phyloP scores from a whole-genome alignment of 2,329 filamentous ascomycete species.

The Alternaria arbusti region DNA sequence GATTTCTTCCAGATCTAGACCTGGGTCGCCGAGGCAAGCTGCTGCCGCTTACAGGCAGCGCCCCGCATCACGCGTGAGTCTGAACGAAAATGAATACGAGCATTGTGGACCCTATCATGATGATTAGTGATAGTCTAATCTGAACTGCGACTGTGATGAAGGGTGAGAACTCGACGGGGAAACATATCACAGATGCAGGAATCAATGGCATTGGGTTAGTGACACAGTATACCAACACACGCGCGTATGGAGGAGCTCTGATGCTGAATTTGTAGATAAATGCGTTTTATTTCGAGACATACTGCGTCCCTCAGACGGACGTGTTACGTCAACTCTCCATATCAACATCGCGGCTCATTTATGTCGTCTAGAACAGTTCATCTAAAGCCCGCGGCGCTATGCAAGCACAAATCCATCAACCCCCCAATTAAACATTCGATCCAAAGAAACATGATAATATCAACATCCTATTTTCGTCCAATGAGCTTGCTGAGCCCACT shows the following conservation, averaged over 20 bases:
- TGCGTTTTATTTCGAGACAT: background rate
- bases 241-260: background rate
- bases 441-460: background rate
- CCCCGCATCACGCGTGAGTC: background rate
- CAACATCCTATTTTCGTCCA: slow-evolving; percentile 14
- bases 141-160: background rate
- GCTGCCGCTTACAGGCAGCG: slow-evolving; percentile 12
- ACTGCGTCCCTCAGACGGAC: background rate
- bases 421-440: background rate
- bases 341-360: background rate
- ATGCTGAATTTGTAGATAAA: background rate
- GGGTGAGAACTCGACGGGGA: background rate
- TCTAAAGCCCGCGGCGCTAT: background rate
- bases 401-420: background rate
- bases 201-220: background rate
- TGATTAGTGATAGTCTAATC: background rate
- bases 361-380: background rate
- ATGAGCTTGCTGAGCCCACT: slow-evolving; percentile 28
- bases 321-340: background rate
- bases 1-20: slow-evolving; percentile 12
- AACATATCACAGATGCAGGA: background rate
- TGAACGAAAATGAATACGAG: slow-evolving; percentile 10
- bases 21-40: slow-evolving; percentile 18
- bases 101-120: background rate
- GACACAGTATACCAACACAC: background rate